Base-by-base conservation (phyloP, 1,139 yeast species). In the Geotrichum histeridarum region DNA sequence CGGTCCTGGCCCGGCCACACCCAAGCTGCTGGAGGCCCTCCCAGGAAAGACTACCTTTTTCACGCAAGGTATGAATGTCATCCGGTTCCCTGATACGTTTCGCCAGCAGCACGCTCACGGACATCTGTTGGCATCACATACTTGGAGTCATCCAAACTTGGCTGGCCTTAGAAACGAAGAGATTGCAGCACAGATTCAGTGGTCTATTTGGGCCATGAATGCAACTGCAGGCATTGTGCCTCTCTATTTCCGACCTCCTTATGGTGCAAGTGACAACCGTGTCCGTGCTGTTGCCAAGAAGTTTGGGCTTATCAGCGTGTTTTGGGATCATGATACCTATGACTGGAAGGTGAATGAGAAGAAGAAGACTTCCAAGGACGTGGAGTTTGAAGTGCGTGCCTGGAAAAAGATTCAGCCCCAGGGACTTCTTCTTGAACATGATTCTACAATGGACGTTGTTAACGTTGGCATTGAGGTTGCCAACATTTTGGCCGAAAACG, bases 121-220 rank as follows among this genome's bases (percentile, higher is more conserved):
- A 18, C 97, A 93, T 68, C 71, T 90, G 38, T 73, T 90, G 67
- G 98, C 88, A 0, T 79, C 91, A 0, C 99, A 91, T 68, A 89
- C 97, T 0, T 91, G 97, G 96, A 83, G 93, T 4, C 98, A 91
- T 71, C 82, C 83, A 56, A 87, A 84, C 63, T 75, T 91, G 58
- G 97, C 98, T 0, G 72, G 83, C 1, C 74, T 91, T 56, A 70
- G 81, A 15, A 89, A 89, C 67, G 93, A 88, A 68, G 80, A 88
- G 59, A 81, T 91, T 18, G 82, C 86, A 57, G 96, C 97, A 0
- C 96, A 91, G 68, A 73, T 91, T 48, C 84, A 91, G 70, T 91
- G 98, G 99, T 85, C 95, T 1, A 82, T 90, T 39, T 91, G 98
- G 98, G 96, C 97, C 5, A 88, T 90, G 94, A 90, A 93, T 71